Percentiles rank a stretch among this genome's conserved stretches.
phyloP scores from a whole-genome alignment of 768 basidiomycete genomes.

The Suillus sp. region DNA sequence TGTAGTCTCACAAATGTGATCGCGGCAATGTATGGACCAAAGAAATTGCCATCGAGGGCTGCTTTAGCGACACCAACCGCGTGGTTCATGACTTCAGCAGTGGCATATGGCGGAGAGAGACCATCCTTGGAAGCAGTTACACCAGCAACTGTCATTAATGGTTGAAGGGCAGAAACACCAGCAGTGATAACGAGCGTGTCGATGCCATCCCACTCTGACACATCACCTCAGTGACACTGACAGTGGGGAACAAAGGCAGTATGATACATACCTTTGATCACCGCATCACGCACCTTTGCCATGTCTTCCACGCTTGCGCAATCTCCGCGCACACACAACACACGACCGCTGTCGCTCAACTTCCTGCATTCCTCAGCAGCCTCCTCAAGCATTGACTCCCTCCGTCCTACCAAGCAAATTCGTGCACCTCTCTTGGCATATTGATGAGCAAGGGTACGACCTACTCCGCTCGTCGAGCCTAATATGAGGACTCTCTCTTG shows the following conservation, averaged over 20 bases:
- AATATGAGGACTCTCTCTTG: constrained; percentile 78
- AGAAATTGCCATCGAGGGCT: constrained; percentile 65
- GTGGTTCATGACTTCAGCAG: constrained; percentile 57
- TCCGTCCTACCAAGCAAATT: constrained; percentile 74
- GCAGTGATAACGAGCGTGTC: constrained; percentile 84
- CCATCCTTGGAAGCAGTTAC: constrained; percentile 37
- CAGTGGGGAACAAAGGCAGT: not conserved
- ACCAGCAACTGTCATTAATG: constrained; percentile 73
- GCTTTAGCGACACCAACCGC: constrained; percentile 57
- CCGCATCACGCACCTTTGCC: constrained; percentile 51
- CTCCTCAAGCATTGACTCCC: constrained; percentile 52
- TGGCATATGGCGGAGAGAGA: constrained; percentile 41
- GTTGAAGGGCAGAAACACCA: constrained; percentile 80
- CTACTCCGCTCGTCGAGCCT: constrained; percentile 86
- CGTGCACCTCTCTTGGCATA: constrained; percentile 78
- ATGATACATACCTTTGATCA: constrained; percentile 55
- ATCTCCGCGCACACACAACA: constrained; percentile 62
- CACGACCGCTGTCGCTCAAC: constrained; percentile 29
- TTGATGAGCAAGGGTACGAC: constrained; percentile 63
- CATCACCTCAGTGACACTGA: not conserved
- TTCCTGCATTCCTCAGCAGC: constrained; percentile 63
- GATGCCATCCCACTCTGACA: constrained; percentile 76
- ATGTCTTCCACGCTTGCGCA: constrained; percentile 68
- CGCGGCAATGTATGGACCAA: constrained; percentile 70
- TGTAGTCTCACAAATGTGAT: constrained; percentile 62